Base-by-base conservation (phyloP, 352 stramenopile genomes). In the Thalassiosira mediterranea region DNA sequence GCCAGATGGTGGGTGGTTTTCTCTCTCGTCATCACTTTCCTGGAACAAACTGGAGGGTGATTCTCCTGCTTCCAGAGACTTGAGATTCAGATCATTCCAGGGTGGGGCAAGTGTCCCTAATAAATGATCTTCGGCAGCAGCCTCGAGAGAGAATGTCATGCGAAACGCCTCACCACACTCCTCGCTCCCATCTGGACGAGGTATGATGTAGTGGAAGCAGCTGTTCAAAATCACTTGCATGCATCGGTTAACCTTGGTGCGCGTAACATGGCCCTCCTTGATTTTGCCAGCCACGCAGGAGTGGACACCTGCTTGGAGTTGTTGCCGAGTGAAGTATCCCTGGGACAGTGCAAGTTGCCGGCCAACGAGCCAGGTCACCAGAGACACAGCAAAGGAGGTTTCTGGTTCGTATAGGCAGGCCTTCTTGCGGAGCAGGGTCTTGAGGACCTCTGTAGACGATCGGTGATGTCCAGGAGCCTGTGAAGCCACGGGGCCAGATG, bases 161-260 rank as follows among this genome's bases (percentile, higher is more conserved):
- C 83, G 76, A 65, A 91, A 89, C 7, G 57, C 57, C 34, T 87
- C 79, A 23, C 85, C 79, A n/a, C 81, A 88, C 52, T 91, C 84
- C 71, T 91, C 83, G 2, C 68, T 86, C 1, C 88, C 88, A 81
- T 90, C 83, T 38, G 83, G 78, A 40, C 77, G 51, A 3, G 85
- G 88, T 40, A 93, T 93, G 25, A 93, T 90, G 65, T 93, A 93
- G 64, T 93, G 88, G 68, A 93, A 93, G 59, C 88, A 93, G 28
- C 77, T 89, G 71, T 93, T 93, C 34, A 93, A 76, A 44, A 93
- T 93, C 19, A 93, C 90, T 70, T 93, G 88, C 87, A 93, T 93
- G 68, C 88, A 93, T 25, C 88, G 67, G 66, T 93, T 93, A 0
- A 93, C 88, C 46, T 92, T 93, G 0, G 88, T 93, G 34, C 88